phyloP scores from a whole-genome alignment of 768 basidiomycete genomes.

The Mycena venus region DNA sequence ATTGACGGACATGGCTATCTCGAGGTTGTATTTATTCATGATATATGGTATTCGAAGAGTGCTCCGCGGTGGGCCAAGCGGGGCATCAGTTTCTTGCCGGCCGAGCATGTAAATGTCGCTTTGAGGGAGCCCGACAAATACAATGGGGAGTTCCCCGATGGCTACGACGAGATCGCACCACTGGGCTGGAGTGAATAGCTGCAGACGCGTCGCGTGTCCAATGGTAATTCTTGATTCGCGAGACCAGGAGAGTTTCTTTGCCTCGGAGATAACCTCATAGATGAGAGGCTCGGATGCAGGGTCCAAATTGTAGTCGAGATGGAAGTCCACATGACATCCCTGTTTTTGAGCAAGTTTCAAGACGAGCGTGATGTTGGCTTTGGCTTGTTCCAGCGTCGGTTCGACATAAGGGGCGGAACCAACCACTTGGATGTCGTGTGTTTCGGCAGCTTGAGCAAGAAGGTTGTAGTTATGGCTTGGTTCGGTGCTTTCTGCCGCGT shows the following conservation, averaged over 20 bases:
- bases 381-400: conserved; percentile 58
- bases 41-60: conserved; percentile 69
- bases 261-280: conserved; percentile 64
- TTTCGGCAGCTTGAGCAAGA: conserved; percentile 56
- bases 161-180: conserved; percentile 58
- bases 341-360: conserved; percentile 59
- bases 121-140: conserved; percentile 70
- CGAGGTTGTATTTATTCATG: conserved; percentile 57
- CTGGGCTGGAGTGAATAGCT: conserved; percentile 60
- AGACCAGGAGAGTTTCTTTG: conserved; percentile 46
- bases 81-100: conserved; percentile 47
- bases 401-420: conserved; percentile 80
- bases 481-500: conserved; percentile 43
- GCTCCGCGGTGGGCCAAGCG: conserved; percentile 62
- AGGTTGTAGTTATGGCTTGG: conserved; percentile 62
- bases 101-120: conserved; percentile 82
- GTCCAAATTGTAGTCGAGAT: conserved; percentile 78
- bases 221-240: conserved; percentile 57
- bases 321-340: conserved; percentile 68
- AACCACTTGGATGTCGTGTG: conserved; percentile 60
- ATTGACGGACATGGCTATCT: conserved; percentile 71
- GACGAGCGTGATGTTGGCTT: conserved; percentile 66
- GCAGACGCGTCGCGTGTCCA: conserved; percentile 72
- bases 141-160: conserved; percentile 61
- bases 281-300: conserved; percentile 64